Base-by-base conservation (phyloP, 2,329 filamentous ascomycete genomes). In the Hypoxylon sp. region DNA sequence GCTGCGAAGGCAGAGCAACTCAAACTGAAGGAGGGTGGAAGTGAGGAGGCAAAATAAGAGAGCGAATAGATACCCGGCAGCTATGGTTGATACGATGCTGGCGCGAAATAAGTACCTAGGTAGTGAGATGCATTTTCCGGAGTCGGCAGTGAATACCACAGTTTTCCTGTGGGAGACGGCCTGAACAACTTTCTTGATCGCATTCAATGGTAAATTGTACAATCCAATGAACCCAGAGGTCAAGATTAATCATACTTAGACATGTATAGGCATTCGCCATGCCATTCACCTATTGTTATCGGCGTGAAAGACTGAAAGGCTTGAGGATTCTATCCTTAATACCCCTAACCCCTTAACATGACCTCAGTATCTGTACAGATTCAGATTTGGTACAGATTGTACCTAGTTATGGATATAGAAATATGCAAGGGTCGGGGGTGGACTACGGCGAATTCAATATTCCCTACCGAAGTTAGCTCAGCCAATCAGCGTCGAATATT, bases 361-460 rank as follows among this genome's bases (percentile, higher is more conserved):
- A n/a, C n/a, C n/a, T n/a, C n/a, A 31, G n/a, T 27, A 24, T 35
- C 27, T 13, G 17, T 23, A 38, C 20, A 38, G 6, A 29, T 29
- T 29, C n/a, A n/a, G n/a, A n/a, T n/a, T n/a, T n/a, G n/a, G n/a
- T n/a, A n/a, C n/a, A n/a, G n/a, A n/a, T n/a, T n/a, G n/a, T n/a
- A n/a, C n/a, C n/a, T 23, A 20, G 35, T 2, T 23, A 38, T 23
- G n/a, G 17, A 40, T 21, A 40, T 5, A 37, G 4, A 10, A 4
- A 15, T 38, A 38, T 21, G 15, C n/a, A 40, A 40, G 2, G 13
- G 13, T 3, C 18, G 20, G 37, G 10, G 7, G 37, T n/a, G 9
- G 37, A 20, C 20, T 23, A 54, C 67, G 67, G 67, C 47, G 26
- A 68, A 69, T 66, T 58, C 58, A 60, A 69, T 70, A 64, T 70